These are phyloP conservation scores for Lachancea cidri DNA, from an alignment of 805 yeast species.

Conservation along the genomic window DNA sequence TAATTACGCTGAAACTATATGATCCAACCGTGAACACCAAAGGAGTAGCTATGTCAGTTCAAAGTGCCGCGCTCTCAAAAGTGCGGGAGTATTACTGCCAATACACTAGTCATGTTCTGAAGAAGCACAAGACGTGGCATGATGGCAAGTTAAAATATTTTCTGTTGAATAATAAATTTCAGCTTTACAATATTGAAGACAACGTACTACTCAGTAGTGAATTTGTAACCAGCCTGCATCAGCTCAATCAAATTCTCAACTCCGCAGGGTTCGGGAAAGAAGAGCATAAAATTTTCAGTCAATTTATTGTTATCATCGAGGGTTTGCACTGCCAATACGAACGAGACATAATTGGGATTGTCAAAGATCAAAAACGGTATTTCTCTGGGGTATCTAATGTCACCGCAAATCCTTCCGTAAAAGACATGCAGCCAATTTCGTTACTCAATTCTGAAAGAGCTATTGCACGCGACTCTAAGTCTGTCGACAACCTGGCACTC, in stretches of 20 bases:
- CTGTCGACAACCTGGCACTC: slow-evolving; percentile 17
- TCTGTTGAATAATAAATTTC: slow-evolving; percentile 19
- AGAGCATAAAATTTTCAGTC: slow-evolving; percentile 28
- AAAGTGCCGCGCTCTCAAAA: slow-evolving; percentile 11
- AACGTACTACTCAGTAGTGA: slow-evolving; percentile 20
- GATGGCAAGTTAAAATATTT: slow-evolving; percentile 29
- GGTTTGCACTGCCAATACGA: slow-evolving; percentile 11
- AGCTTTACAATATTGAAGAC: slow-evolving; percentile 21
- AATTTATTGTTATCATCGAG: slow-evolving; percentile 22
- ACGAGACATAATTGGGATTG: slow-evolving; percentile 3
- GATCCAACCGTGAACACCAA: no score
- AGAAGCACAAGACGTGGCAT: slow-evolving; percentile 33
- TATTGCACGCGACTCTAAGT: background rate
- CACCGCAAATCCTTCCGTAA: background rate
- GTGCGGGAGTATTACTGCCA: slow-evolving; percentile 28
- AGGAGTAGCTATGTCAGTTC: background rate
- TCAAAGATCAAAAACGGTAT: background rate
- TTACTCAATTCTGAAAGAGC: no score
- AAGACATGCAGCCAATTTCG: no score
- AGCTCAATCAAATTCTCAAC: slow-evolving; percentile 17
- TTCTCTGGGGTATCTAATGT: background rate
- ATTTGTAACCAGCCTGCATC: slow-evolving; percentile 23
- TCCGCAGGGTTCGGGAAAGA: slow-evolving; percentile 18
- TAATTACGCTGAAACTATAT: no score
- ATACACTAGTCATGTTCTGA: slow-evolving; percentile 28